Conservation (phyloP, 2,329 filamentous ascomycete species). For the Hypocreales sp. region DNA sequence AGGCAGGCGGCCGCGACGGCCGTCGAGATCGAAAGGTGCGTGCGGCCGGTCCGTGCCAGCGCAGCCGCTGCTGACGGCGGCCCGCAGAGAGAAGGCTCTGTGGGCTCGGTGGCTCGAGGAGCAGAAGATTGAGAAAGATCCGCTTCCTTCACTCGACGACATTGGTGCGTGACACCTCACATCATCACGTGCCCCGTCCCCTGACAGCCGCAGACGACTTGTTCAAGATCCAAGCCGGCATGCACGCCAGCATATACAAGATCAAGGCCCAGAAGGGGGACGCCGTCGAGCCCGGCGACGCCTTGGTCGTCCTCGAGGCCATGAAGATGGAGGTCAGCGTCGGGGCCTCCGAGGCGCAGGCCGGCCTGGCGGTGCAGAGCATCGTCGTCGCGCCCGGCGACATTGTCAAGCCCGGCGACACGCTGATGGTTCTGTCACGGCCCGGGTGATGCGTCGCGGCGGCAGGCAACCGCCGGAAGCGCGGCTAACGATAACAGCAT, state of each 20-base stretch:
- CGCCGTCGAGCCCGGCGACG: slow-evolving; percentile 22
- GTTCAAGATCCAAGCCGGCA: slow-evolving; percentile 12
- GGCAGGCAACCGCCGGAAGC: too few species aligned
- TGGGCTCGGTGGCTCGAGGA: slow-evolving; percentile 13
- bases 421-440: neutral
- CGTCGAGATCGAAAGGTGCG: slow-evolving; percentile 10
- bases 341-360: neutral
- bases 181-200: neutral
- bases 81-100: slow-evolving; percentile 6
- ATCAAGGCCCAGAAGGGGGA: slow-evolving; percentile 26
- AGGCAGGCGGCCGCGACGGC: slow-evolving; percentile 6
- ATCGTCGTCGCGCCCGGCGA: slow-evolving; percentile 2
- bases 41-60: neutral
- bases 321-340: slow-evolving; percentile 40
- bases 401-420: slow-evolving; percentile 3
- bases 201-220: slow-evolving; percentile 6
- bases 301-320: slow-evolving; percentile 32
- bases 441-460: too few species aligned
- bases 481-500: too few species aligned
- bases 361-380: neutral
- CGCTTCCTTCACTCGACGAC: slow-evolving; percentile 1
- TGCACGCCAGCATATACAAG: slow-evolving; percentile 36
- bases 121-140: slow-evolving; percentile 7
- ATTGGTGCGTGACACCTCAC: neutral
- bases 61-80: neutral